phyloP scores from a whole-genome alignment of 805 yeast genomes.

The Wickerhamiella musiphila region DNA sequence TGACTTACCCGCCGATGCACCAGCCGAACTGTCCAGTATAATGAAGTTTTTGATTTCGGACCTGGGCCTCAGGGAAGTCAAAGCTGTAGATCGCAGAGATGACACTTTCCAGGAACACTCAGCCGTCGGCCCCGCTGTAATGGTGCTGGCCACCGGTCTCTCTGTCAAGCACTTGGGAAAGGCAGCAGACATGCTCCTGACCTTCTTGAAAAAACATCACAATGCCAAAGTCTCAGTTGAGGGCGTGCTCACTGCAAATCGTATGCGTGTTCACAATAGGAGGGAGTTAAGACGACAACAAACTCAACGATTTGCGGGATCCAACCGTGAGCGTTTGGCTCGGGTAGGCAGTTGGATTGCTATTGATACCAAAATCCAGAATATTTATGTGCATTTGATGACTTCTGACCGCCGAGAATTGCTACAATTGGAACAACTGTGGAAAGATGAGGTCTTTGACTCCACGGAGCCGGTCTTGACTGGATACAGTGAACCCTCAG shows the following conservation, averaged over 20 bases:
- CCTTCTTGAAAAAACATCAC: slow-evolving; percentile 37
- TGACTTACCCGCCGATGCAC: slow-evolving; percentile 40
- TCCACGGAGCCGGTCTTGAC: background rate
- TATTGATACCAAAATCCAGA: slow-evolving; percentile 48
- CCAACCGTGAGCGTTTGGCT: slow-evolving; percentile 20
- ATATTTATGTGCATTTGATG: slow-evolving; percentile 52
- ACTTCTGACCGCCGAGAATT: slow-evolving; percentile 51
- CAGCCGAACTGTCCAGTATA: slow-evolving; percentile 31
- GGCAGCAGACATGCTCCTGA: slow-evolving; percentile 44
- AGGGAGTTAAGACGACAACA: slow-evolving; percentile 36
- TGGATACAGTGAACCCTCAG: background rate
- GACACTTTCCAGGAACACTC: slow-evolving; percentile 16
- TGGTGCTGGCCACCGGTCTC: slow-evolving; percentile 60
- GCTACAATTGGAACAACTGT: slow-evolving; percentile 54
- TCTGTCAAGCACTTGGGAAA: slow-evolving; percentile 58
- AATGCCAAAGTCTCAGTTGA: slow-evolving; percentile 38
- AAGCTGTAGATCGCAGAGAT: slow-evolving; percentile 45
- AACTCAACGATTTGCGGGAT: slow-evolving; percentile 24
- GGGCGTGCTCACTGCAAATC: slow-evolving; percentile 49
- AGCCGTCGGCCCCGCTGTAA: slow-evolving; percentile 27
- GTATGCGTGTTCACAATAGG: slow-evolving; percentile 32
- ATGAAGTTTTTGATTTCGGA: slow-evolving; percentile 34
- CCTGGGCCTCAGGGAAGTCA: slow-evolving; percentile 47
- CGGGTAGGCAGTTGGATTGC: slow-evolving; percentile 60
- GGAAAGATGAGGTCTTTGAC: slow-evolving; percentile 14